Base-by-base conservation (phyloP, 75 land plant genomes). In the Sequoiadendron giganteum region DNA sequence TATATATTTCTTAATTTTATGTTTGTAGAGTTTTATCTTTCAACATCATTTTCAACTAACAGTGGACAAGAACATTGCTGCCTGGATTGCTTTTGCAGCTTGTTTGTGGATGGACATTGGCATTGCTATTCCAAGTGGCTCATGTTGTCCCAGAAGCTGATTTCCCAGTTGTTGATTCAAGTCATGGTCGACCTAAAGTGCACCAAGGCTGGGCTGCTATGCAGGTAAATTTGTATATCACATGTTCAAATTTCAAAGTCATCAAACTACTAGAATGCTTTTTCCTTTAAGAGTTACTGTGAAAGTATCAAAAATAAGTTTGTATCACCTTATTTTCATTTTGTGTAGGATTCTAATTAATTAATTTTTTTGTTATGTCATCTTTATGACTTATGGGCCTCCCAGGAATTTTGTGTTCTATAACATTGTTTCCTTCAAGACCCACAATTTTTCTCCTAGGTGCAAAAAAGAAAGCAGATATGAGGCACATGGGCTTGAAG, bases 81-180 rank as follows among this genome's bases (percentile, higher is more conserved):
- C 52, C 49, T 47, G 52, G 34, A 45, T n/a, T 47, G 21, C 32
- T 65, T 88, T 86, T 86, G 87, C 90, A 92, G 93, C 83, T 92
- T 36, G 85, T 92, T 25, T 85, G 93, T 58, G 93, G 93, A n/a
- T 92, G 93, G 93, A 87, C 76, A 42, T 34, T 92, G 76, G 93
- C 93, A 25, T 87, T 92, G 39, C 56, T 92, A 43, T 92, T 92
- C 76, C 93, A 92, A 88, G 93, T 92, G 15, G 93, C 93, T 3
- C 93, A 92, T 87, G 93, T 92, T 54, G 93, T 92, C 75, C 90
- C 85, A 38, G 89, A 92, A 52, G 93, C 86, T 68, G 93, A 77
- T 30, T 92, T 92, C 55, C 89, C 89, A 36, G 89, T 56, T 39
- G 88, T 85, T 21, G 93, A 92, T 54, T 58, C 42, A 65, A 85